Percentiles rank a stretch among this genome's conserved stretches.
Evolutionary conservation across 495 filamentous ascomycete species (phyloP).

Genomic region (Hypoxylon perforatum): DNA sequence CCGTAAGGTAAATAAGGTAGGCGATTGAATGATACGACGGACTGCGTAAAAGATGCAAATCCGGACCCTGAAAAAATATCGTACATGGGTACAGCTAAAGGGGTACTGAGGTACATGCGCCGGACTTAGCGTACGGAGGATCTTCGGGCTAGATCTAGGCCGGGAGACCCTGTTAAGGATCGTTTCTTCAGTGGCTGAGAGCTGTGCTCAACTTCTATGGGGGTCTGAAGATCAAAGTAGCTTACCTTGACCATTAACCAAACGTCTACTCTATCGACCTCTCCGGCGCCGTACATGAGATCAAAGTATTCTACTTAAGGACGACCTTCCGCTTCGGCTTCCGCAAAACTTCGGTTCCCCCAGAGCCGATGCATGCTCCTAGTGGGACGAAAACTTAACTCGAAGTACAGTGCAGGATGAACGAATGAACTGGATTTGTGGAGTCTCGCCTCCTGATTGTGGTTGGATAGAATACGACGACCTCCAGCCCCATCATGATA

Average conservation of each 20-base stretch:
- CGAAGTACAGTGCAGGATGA: conserved; percentile 31
- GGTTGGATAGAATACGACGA: conserved; percentile 59
- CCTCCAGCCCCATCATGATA: conserved; percentile 40
- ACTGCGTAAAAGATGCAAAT: too few species aligned
- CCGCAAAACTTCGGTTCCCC: conserved; percentile 21
- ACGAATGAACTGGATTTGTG: conserved; percentile 19
- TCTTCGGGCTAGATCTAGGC: conserved; percentile 10
- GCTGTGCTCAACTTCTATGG: too few species aligned
- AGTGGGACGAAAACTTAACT: conserved; percentile 33
- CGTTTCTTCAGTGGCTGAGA: neutral
- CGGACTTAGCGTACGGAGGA: conserved; percentile 6
- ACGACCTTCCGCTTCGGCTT: conserved; percentile 1
- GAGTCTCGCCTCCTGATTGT: conserved; percentile 31
- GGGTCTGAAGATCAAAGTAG: conserved; percentile 4
- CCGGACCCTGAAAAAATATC: too few species aligned
- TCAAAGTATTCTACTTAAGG: conserved; percentile 11
- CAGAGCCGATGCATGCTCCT: conserved; percentile 19
- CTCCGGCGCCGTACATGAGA: conserved; percentile 4
- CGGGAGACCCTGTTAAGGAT: neutral
- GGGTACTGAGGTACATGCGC: conserved; percentile 1
- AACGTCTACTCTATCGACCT: conserved; percentile 1
- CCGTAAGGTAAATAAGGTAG: neutral
- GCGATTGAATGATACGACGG: neutral
- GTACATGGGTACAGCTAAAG: too few species aligned
- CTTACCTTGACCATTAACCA: neutral